Base-by-base conservation (phyloP, 176 grass and related monocot genomes). In the Canna indica region DNA sequence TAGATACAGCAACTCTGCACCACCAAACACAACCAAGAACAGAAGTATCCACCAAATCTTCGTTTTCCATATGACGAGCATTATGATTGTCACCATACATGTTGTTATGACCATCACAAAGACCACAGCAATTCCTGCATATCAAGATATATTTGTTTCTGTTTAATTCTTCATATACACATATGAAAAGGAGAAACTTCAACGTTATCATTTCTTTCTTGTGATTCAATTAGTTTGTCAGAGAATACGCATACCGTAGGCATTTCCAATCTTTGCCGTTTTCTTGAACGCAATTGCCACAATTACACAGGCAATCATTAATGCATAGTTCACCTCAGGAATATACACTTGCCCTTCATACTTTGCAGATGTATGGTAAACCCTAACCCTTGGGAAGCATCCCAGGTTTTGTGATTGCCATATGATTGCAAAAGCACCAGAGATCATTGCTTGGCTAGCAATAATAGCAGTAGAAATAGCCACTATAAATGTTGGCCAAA, bases 371-470 rank as follows among this genome's bases (percentile, higher is more conserved):
- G 89, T 92, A 66, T 92, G 85, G 31, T 35, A 71, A 29, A 92
- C 77, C 54, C 65, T 79, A 70, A 91, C 85, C 30, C 85, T 59
- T 30, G 89, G 89, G 78, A 91, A 88, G 62, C 82, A 88, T 59
- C 85, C 85, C 25, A 91, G 82, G 39, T 76, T 26, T 65, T 83
- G 89, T 29, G 85, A 88, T 69, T 85, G 85, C 42, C 72, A 75
- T 60, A 88, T 83, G 67, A 93, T 88, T 47, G 90, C 76, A 52
- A 88, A 93, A 28, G 90, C 67, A 46, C 83, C 90, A 39, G 85
- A 88, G 54, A 86, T 88, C 85, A 93, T 88, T 39, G 90, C 83
- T 61, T 93, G 85, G 77, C 85, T 88, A 47, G 85, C 85, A 44
- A 93, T 86, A 27, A 88, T 77, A 35, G 90, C 80, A 57, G 90